Percentiles rank a stretch among this genome's conserved stretches.
Evolutionary conservation across 768 basidiomycete species (phyloP).

Genomic region (Galerina marginata): DNA sequence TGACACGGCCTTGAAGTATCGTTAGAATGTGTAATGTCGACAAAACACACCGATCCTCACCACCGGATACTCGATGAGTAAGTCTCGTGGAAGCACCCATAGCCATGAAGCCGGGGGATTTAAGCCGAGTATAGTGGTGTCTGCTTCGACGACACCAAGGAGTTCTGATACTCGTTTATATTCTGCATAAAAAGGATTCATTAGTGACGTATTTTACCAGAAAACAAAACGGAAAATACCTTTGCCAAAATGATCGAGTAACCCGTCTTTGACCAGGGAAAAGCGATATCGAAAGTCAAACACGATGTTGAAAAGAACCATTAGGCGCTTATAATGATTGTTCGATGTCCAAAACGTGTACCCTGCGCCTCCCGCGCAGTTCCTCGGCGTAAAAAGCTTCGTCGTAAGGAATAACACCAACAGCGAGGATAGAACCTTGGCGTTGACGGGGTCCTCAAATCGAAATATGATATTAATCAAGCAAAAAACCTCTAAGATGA

Average conservation of each 20-base stretch:
- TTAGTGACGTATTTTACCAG: neutral
- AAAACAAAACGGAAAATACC: conserved; percentile 29
- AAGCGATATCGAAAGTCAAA: conserved; percentile 41
- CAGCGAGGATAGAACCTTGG: conserved; percentile 31
- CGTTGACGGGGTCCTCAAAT: conserved; percentile 19
- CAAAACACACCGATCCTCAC: conserved; percentile 25
- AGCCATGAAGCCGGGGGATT: conserved; percentile 40
- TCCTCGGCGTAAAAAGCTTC: conserved; percentile 37
- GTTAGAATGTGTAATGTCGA: neutral
- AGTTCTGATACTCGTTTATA: conserved; percentile 34
- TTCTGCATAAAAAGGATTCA: conserved; percentile 31
- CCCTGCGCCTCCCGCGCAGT: conserved; percentile 40
- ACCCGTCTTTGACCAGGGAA: conserved; percentile 43
- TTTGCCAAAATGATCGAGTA: conserved; percentile 30
- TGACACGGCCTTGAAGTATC: conserved; percentile 25
- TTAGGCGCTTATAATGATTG: conserved; percentile 41
- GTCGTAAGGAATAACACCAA: conserved; percentile 34
- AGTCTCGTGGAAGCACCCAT: conserved; percentile 36
- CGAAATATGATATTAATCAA: conserved; percentile 25
- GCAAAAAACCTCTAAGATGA: conserved; percentile 31
- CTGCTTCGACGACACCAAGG: conserved; percentile 35
- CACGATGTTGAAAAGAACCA: conserved; percentile 41
- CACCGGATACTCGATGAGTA: conserved; percentile 39
- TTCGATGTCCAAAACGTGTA: conserved; percentile 47
- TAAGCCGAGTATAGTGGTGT: conserved; percentile 35